phyloP scores from a whole-genome alignment of 2,329 filamentous ascomycete species.

The Lomentospora prolificans region DNA sequence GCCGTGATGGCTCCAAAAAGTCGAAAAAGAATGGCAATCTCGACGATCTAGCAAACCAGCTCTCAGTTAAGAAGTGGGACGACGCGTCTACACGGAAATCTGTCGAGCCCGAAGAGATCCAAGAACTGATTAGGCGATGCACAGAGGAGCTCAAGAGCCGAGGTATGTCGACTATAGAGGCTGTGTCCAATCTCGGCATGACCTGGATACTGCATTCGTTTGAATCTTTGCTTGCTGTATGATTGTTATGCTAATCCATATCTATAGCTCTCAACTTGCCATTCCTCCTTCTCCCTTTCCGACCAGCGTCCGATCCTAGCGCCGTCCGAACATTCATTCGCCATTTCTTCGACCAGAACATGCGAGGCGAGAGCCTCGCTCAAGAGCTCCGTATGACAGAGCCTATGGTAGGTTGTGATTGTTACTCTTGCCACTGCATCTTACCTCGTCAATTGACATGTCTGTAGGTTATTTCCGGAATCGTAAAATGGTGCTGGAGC shows the following conservation, averaged over 20 bases:
- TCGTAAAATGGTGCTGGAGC: slow-evolving; percentile 98
- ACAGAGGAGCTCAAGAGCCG: slow-evolving; percentile 86
- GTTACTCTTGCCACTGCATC: background rate
- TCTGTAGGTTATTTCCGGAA: slow-evolving; percentile 74
- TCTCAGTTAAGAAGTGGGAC: slow-evolving; percentile 66
- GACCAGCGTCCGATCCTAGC: slow-evolving; percentile 84
- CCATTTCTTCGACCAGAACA: slow-evolving; percentile 73
- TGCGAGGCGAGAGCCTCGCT: slow-evolving; percentile 59
- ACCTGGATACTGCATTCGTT: background rate
- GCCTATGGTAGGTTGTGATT: slow-evolving; percentile 59
- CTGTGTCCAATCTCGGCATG: background rate
- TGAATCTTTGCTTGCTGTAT: no score
- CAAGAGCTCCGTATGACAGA: slow-evolving; percentile 90
- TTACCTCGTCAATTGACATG: slow-evolving; percentile 15
- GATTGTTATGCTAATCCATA: slow-evolving; percentile 13
- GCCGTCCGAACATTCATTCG: slow-evolving; percentile 86
- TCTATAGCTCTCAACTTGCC: slow-evolving; percentile 71
- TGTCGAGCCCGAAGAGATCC: slow-evolving; percentile 82
- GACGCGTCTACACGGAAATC: slow-evolving; percentile 77
- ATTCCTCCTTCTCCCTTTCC: slow-evolving; percentile 88
- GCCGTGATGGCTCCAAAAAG: slow-evolving; percentile 56
- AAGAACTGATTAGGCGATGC: slow-evolving; percentile 75
- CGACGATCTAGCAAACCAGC: slow-evolving; percentile 37
- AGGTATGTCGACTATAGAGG: slow-evolving; percentile 50
- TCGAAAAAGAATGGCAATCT: slow-evolving; percentile 58